Conservation (phyloP, 179 eudicot species). For the Dionaea muscipula region DNA sequence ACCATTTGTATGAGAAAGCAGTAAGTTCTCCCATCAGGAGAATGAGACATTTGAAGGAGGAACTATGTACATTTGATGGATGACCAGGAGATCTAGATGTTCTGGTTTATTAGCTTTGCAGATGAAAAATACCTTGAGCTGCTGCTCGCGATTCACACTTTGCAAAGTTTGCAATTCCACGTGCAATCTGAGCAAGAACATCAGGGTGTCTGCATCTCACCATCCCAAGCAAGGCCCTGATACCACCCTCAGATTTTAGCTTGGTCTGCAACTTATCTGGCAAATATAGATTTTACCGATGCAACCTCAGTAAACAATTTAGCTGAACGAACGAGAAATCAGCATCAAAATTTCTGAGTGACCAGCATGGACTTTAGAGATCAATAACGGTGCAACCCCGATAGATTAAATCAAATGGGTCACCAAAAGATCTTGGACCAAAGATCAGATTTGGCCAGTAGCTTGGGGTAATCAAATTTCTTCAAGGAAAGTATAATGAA, state of each 20-base stretch:
- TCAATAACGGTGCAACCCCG: not conserved
- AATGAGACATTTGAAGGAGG: not conserved
- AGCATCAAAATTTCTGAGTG: not conserved
- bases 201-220: conserved; percentile 98
- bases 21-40: not conserved
- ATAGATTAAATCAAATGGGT: not conserved
- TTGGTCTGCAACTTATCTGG: conserved; percentile 80
- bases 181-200: conserved; percentile 95
- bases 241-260: conserved; percentile 88
- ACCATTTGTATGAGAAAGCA: too few relatives aligned
- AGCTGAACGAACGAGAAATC: not conserved
- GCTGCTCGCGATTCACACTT: conserved; percentile 91
- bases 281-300: not conserved
- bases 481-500: not conserved
- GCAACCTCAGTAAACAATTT: not conserved
- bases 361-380: not conserved
- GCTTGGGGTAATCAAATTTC: not conserved
- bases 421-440: not conserved
- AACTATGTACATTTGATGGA: not conserved
- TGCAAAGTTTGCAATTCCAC: conserved; percentile 94
- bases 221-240: conserved; percentile 85
- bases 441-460: not conserved
- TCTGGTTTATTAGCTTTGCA: not conserved
- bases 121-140: conserved; percentile 51
- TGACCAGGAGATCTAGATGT: not conserved